Base-by-base conservation (phyloP, 1,139 yeast genomes). In the Magnusiomyces sp. region DNA sequence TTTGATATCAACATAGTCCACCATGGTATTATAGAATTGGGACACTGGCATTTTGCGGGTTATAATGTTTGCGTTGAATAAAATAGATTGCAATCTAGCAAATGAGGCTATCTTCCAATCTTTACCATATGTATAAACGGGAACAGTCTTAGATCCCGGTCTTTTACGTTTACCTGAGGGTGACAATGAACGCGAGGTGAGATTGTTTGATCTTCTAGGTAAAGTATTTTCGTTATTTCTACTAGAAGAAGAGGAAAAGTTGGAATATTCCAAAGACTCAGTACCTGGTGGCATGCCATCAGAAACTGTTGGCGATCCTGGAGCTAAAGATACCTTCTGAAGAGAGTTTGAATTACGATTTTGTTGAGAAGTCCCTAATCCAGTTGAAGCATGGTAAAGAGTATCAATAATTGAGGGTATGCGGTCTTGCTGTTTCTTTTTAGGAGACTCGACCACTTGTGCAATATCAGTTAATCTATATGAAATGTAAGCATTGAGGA, bases 61-160 rank as follows among this genome's bases (percentile, higher is more conserved):
- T 46, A 54, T 77, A 11, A 69, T 64, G 58, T 82, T 83, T 1
- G 87, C 82, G 45, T 68, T 67, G 59, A 76, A 76, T 34, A 83
- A 73, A 11, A 79, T 62, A 0, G 80, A 71, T 56, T 85, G 68
- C 1, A 82, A 71, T 32, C 75, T 70, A 1, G 85, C 80, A 0
- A 88, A 88, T 0, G 88, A 74, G 43, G 75, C 71, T 31, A 89
- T 70, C 56, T 82, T 88, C 96, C 97, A 90, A 60, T 87, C 90
- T 52, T 76, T 74, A 0, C 85, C 82, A 63, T 90, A 92, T 58
- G 79, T 81, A 43, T 75, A 76, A 2, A 81, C 63, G n/a, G n/a
- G n/a, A n/a, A n/a, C n/a, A n/a, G n/a, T n/a, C n/a, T n/a, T n/a
- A n/a, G n/a, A n/a, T n/a, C n/a, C n/a, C n/a, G n/a, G n/a, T n/a